Conservation (phyloP, 2,329 filamentous ascomycete genomes). For the Cercospora sojina region DNA sequence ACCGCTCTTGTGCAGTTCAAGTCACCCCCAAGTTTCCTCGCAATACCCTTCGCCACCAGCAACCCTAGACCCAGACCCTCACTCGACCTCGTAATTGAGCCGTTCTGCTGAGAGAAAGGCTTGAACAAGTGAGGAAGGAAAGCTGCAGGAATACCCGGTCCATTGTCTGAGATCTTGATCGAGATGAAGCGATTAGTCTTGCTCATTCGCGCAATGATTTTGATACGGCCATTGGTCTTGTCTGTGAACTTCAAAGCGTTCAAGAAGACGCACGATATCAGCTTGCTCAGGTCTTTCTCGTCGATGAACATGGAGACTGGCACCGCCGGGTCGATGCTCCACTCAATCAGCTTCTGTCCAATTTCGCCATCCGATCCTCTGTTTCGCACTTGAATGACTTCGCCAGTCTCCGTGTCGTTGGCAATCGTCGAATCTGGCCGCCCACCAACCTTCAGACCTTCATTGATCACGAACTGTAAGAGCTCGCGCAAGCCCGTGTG, state of each 20-base stretch:
- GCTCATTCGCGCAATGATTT: slow-evolving; percentile 55
- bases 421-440: slow-evolving; percentile 54
- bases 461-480: slow-evolving; percentile 53
- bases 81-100: slow-evolving; percentile 64
- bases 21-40: slow-evolving; percentile 67
- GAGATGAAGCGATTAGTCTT: slow-evolving; percentile 52
- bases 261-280: slow-evolving; percentile 62
- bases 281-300: slow-evolving; percentile 62
- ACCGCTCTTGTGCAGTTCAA: slow-evolving; percentile 63
- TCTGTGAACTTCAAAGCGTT: slow-evolving; percentile 73
- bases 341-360: slow-evolving; percentile 51
- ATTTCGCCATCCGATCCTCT: slow-evolving; percentile 46
- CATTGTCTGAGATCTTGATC: slow-evolving; percentile 64
- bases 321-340: slow-evolving; percentile 52
- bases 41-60: slow-evolving; percentile 69
- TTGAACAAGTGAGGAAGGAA: slow-evolving; percentile 68
- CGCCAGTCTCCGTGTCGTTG: slow-evolving; percentile 48
- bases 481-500: slow-evolving; percentile 51
- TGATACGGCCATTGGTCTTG: slow-evolving; percentile 55
- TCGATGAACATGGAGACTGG: slow-evolving; percentile 59
- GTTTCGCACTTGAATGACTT: slow-evolving; percentile 51
- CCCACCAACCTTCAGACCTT: slow-evolving; percentile 53
- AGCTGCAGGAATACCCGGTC: slow-evolving; percentile 65
- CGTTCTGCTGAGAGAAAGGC: slow-evolving; percentile 67
- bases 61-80: slow-evolving; percentile 69